Percentiles rank a stretch among this genome's conserved stretches.
Conservation (phyloP, 83 land plant species). For the Picea engelmannii region DNA sequence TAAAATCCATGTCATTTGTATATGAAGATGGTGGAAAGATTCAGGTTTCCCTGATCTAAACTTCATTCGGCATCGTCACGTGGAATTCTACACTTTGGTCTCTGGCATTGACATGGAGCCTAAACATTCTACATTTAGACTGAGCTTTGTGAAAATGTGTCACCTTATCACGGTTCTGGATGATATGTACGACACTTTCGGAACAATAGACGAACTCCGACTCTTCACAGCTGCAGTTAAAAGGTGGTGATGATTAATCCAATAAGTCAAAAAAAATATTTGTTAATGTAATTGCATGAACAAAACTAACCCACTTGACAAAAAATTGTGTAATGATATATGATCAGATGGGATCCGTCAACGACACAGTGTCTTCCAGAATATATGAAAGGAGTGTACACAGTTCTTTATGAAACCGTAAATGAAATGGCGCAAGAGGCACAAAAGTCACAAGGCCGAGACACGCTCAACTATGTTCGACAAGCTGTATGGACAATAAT, state of each 20-base stretch:
- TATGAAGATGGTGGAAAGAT: neutral
- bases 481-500: conserved; percentile 19
- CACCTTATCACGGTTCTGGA: conserved; percentile 10
- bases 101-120: conserved; percentile 22
- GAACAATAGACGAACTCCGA: conserved; percentile 27
- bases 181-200: too few species aligned
- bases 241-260: conserved; percentile 19
- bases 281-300: too few species aligned
- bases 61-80: conserved; percentile 39
- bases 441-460: too few species aligned
- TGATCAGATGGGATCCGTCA: too few species aligned
- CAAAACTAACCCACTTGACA: too few species aligned
- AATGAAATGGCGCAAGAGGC: neutral
- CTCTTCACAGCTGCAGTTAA: conserved; percentile 31
- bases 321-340: too few species aligned
- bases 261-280: too few species aligned
- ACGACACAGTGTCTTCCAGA: too few species aligned
- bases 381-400: conserved; percentile 34
- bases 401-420: conserved; percentile 17
- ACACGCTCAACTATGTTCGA: neutral
- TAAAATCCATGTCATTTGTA: too few species aligned
- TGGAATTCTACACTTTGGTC: conserved; percentile 27
- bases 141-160: conserved; percentile 12
- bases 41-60: conserved; percentile 19
- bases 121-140: neutral